Evolutionary conservation across 257 asterid species (phyloP), one percentile per base, ranked within the genome.

Genomic region (Penstemon eatonii): DNA sequence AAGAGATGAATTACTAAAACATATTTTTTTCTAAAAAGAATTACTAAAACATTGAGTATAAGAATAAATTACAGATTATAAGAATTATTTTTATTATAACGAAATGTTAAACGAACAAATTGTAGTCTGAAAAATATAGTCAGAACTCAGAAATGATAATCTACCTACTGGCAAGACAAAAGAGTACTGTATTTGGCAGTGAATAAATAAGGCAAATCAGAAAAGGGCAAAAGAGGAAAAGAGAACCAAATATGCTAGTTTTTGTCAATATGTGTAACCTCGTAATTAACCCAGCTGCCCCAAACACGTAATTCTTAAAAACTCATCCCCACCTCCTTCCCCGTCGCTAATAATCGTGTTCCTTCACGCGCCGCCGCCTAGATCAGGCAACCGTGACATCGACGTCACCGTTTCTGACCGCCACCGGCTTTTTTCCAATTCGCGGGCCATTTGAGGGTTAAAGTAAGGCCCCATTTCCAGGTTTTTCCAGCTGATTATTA

Each of bases 271-370:
- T 46, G 10, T 46, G 51, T 46, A 7, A 7, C 11, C 11, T 6
- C 11, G 33, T 25, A 25, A 25, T 25, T 25, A 25, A 25, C 47
- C 8, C 36, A 8, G 51, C 13, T 39, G 45, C 64, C 64, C 36
- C 3, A 3, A 42, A 41, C 58, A 42, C 72, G 40, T 52, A 33
- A 52, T 70, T 61, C 70, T 41, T 42, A 46, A 57, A 70, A 56
- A 45, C 39, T 39, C 41, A 19, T 15, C 6, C 51, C 49, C 42
- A 58, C 43, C 45, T 40, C 36, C 39, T 69, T 43, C 49, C 63
- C 76, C 79, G 76, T 76, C 81, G 70, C 56, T 18, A 66, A 63
- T 58, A 72, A 62, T 59, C 75, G 70, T 55, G 37, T 44, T 66
- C 36, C 66, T 68, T 61, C 77, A 42, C 74, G 72, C 72, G 75